phyloP scores from a whole-genome alignment of 2,329 filamentous ascomycete genomes.

The Neopestalotiopsis sp. region DNA sequence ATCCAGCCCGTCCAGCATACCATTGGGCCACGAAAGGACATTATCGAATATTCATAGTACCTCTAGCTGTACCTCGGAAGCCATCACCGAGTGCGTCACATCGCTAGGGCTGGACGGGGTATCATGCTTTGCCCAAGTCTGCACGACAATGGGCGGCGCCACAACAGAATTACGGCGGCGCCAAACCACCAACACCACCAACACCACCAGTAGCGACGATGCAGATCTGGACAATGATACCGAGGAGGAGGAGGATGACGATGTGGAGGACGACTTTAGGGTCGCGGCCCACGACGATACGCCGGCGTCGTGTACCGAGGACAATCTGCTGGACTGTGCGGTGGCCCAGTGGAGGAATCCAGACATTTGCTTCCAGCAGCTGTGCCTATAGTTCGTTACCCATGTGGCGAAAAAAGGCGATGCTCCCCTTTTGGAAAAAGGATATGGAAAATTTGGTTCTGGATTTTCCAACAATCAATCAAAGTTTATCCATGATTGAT shows the following conservation, averaged over 20 bases:
- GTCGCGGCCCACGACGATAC: not conserved
- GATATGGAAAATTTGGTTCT: too few relatives aligned
- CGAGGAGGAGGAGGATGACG: not conserved
- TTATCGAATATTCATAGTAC: not conserved
- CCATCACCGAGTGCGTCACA: not conserved
- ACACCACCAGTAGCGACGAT: too few relatives aligned
- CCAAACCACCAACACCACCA: not conserved
- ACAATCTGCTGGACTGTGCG: conserved; percentile 10
- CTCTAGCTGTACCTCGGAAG: not conserved
- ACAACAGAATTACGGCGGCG: not conserved
- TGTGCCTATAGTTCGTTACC: not conserved
- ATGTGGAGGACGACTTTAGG: not conserved
- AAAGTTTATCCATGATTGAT: too few relatives aligned
- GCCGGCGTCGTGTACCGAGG: conserved; percentile 7
- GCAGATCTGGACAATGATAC: too few relatives aligned
- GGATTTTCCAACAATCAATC: too few relatives aligned
- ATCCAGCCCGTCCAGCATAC: not conserved
- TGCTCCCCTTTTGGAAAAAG: too few relatives aligned
- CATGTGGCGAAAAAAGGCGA: not conserved
- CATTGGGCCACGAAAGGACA: not conserved
- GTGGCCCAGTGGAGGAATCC: conserved; percentile 11
- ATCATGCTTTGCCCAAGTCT: conserved; percentile 3
- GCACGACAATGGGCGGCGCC: not conserved
- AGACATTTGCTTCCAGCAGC: conserved; percentile 10
- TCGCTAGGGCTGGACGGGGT: not conserved